These are phyloP conservation scores for Penicillium robsamsonii DNA, from an alignment of 495 filamentous ascomycete species.

Conservation along the genomic window DNA sequence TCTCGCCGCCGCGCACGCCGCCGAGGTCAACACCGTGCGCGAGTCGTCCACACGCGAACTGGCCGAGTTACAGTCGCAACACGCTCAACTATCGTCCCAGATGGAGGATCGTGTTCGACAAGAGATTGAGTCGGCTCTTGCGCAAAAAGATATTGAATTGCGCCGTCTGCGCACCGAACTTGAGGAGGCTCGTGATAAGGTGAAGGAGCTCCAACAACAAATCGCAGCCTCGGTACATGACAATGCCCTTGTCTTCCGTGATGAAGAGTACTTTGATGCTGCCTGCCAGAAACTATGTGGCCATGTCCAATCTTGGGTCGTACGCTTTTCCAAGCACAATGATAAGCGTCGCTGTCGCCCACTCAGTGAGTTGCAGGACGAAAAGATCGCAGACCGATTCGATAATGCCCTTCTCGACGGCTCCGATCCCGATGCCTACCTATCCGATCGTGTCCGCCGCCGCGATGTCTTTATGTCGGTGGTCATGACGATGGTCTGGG, in stretches of 20 bases:
- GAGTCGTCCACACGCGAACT: conserved; percentile 58
- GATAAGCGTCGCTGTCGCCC: conserved; percentile 80
- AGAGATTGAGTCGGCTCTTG: conserved; percentile 58
- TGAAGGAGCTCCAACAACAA: conserved; percentile 77
- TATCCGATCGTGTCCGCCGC: conserved; percentile 79
- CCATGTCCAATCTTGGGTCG: conserved; percentile 92
- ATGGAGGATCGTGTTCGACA: conserved; percentile 62
- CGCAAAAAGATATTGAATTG: conserved; percentile 77
- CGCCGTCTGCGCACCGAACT: conserved; percentile 73
- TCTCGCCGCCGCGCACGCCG: conserved; percentile 62
- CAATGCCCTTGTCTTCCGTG: conserved; percentile 74
- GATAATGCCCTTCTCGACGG: conserved; percentile 94
- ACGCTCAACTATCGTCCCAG: conserved; percentile 56
- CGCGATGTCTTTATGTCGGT: conserved; percentile 96
- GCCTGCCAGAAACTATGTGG: conserved; percentile 92
- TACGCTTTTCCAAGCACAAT: conserved; percentile 94
- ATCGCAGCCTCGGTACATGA: conserved; percentile 68
- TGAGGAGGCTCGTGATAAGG: conserved; percentile 71
- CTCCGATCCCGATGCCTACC: conserved; percentile 80
- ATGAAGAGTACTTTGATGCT: conserved; percentile 91
- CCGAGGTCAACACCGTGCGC: conserved; percentile 57
- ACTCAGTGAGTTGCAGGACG: conserved; percentile 76
- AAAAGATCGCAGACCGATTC: conserved; percentile 85
- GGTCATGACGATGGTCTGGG: conserved; percentile 97
- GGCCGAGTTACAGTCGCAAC: conserved; percentile 58